phyloP scores from a whole-genome alignment of 1,284 basidiomycete genomes.

The Naganishia liquefaciens region DNA sequence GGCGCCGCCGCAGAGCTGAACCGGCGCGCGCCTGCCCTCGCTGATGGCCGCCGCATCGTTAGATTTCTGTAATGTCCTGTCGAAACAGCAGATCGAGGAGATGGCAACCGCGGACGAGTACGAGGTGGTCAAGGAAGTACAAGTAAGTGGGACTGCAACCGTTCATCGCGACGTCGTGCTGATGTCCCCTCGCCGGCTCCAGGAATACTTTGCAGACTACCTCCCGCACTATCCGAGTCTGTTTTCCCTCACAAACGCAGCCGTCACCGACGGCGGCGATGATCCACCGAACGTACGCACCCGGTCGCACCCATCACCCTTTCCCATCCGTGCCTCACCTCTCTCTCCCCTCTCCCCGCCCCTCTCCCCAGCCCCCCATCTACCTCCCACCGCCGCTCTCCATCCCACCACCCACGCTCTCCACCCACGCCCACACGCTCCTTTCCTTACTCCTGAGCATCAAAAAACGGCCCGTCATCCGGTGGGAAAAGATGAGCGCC shows the following conservation, averaged over 20 bases:
- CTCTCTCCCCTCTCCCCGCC: neutral
- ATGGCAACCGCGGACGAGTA: constrained; percentile 94
- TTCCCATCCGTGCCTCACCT: neutral
- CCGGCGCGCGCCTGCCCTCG: neutral
- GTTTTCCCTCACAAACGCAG: constrained; percentile 78
- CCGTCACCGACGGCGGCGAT: constrained; percentile 49
- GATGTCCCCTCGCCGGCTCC: constrained; percentile 23
- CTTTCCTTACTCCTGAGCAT: constrained; percentile 84
- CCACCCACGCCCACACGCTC: constrained; percentile 79
- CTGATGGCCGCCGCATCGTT: neutral
- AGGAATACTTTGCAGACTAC: constrained; percentile 97
- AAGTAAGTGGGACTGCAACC: constrained; percentile 61
- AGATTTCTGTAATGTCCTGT: constrained; percentile 95
- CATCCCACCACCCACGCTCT: constrained; percentile 64
- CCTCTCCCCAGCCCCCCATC: constrained; percentile 45
- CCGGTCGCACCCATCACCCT: constrained; percentile 15
- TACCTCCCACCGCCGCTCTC: constrained; percentile 62
- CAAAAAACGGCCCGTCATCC: constrained; percentile 89
- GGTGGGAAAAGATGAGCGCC: constrained; percentile 89
- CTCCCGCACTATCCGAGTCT: constrained; percentile 80
- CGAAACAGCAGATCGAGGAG: constrained; percentile 86
- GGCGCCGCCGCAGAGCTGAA: constrained; percentile 32
- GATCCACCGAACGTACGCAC: constrained; percentile 49
- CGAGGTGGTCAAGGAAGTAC: constrained; percentile 93
- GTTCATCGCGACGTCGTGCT: neutral